These are phyloP conservation scores for Collybia mongolica DNA, from an alignment of 768 basidiomycete species.

Conservation along the genomic window DNA sequence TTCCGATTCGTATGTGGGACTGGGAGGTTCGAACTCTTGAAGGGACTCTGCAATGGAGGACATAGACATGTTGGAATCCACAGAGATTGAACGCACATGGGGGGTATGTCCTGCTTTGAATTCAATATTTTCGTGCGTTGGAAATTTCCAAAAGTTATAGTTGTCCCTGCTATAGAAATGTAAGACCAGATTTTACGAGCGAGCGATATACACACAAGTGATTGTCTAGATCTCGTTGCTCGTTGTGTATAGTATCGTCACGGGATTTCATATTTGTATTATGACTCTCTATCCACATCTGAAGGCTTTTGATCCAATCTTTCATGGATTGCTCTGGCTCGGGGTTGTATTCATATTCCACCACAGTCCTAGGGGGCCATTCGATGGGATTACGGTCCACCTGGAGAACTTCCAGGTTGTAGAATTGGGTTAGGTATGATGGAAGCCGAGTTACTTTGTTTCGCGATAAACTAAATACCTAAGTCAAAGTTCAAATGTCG, in stretches of 20 bases:
- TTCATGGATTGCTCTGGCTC: constrained; percentile 54
- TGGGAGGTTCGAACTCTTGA: constrained; percentile 22
- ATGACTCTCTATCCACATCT: constrained; percentile 72
- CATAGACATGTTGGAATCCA: constrained; percentile 55
- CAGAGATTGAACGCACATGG: constrained; percentile 60
- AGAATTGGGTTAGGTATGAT: constrained; percentile 72
- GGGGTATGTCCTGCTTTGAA: constrained; percentile 37
- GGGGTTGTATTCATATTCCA: constrained; percentile 40
- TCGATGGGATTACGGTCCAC: constrained; percentile 90
- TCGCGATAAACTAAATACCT: constrained; percentile 85
- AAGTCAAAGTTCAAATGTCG: constrained; percentile 7
- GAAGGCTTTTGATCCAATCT: constrained; percentile 71
- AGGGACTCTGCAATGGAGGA: constrained; percentile 44
- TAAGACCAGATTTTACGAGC: constrained; percentile 4
- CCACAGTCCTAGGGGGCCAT: constrained; percentile 76
- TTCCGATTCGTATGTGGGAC: constrained; percentile 23
- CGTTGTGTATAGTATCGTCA: constrained; percentile 51
- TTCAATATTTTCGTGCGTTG: constrained; percentile 30
- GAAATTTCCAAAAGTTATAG: constrained; percentile 44
- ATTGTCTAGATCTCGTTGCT: constrained; percentile 42
- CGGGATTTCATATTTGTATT: constrained; percentile 32
- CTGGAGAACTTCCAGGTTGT: constrained; percentile 73
- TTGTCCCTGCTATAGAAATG: constrained; percentile 32
- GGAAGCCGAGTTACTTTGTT: constrained; percentile 86
- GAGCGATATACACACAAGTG: constrained; percentile 29